These are phyloP conservation scores for cucumber (Cucumis sativus) DNA, from an alignment of 306 rosid species.

Conservation along the genomic window DNA sequence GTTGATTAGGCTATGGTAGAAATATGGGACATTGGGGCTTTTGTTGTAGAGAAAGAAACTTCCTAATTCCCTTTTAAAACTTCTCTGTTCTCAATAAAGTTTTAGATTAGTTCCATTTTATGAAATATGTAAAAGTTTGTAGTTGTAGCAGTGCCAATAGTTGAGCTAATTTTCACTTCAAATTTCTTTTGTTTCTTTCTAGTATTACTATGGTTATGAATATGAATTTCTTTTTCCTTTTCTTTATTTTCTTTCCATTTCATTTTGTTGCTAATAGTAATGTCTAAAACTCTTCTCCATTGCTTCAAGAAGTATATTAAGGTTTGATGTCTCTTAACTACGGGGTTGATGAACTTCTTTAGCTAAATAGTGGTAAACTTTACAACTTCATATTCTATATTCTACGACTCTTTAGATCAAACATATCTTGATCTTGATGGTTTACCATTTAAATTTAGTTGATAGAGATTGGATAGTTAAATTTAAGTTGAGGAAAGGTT, in stretches of 20 bases:
- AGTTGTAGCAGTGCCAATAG: slow-evolving; percentile 12
- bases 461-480: no score
- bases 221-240: no score
- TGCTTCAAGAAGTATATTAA: no score
- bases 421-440: no score
- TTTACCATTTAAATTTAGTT: no score
- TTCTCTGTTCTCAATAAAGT: slow-evolving; percentile 25
- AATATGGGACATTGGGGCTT: slow-evolving; percentile 26
- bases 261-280: neutral
- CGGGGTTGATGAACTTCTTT: no score
- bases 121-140: neutral
- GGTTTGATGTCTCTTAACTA: no score
- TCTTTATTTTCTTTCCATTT: neutral
- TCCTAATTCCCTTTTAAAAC: slow-evolving; percentile 22
- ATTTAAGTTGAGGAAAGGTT: no score
- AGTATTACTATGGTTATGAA: neutral
- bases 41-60: slow-evolving; percentile 29
- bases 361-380: no score
- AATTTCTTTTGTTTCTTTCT: neutral
- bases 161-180: neutral
- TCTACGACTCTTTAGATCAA: no score
- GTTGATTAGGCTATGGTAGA: slow-evolving; percentile 23
- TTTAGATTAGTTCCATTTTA: slow-evolving; percentile 19
- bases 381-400: no score
- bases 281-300: no score